Evolutionary conservation across 1,284 basidiomycete genomes (phyloP).

Genomic region (Butyriboletus appendiculatus): DNA sequence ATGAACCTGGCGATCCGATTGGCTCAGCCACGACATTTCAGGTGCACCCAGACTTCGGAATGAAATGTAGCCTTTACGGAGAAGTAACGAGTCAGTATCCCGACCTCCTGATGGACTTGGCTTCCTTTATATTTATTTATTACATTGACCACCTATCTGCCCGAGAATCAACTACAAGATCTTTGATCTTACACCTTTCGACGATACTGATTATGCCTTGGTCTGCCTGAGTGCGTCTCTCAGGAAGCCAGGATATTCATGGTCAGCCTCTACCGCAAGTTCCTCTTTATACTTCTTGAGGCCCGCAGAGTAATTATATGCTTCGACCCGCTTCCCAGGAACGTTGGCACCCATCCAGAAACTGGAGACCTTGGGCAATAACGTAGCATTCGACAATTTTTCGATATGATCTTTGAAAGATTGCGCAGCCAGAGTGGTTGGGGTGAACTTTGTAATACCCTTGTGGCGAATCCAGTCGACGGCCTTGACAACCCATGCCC

Average conservation of each 20-base stretch:
- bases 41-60: background rate
- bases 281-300: conserved; percentile 13
- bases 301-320: conserved; percentile 11
- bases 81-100: background rate
- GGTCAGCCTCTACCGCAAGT: conserved; percentile 5
- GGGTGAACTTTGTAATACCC: conserved; percentile 11
- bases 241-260: conserved; percentile 12
- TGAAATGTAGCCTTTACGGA: background rate
- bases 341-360: conserved; percentile 18
- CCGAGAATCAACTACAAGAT: background rate
- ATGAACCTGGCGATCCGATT: background rate
- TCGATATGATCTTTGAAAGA: conserved; percentile 11
- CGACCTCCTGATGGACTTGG: background rate
- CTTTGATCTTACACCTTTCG: background rate
- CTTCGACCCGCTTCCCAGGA: conserved; percentile 12
- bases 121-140: background rate
- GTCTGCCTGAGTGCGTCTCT: conserved; percentile 10
- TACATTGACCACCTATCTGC: background rate
- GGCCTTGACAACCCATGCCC: conserved; percentile 4
- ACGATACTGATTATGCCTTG: background rate
- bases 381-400: background rate
- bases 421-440: background rate
- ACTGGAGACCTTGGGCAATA: conserved; percentile 12
- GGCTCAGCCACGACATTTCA: background rate
- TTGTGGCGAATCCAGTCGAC: conserved; percentile 3